Evolutionary conservation across 169 alveolate species (phyloP).

Genomic region (Plasmodium vivax): DNA sequence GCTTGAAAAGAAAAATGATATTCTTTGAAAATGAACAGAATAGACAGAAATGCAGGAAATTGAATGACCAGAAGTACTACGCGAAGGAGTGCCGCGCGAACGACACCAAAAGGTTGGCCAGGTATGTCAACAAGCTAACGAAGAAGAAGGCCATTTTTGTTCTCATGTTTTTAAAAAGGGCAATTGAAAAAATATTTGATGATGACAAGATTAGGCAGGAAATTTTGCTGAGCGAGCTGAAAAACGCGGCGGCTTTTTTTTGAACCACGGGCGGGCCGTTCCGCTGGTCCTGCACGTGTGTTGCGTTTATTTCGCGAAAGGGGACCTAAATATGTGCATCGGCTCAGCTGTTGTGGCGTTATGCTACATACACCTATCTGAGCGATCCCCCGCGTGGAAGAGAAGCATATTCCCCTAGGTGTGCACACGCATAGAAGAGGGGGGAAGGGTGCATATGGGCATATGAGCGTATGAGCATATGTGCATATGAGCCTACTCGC

Average conservation of each 20-base stretch:
- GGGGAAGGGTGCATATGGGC: not conserved
- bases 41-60: conserved; percentile 57
- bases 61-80: conserved; percentile 22
- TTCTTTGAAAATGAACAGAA: conserved; percentile 64
- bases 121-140: conserved; percentile 65
- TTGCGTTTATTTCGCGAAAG: not conserved
- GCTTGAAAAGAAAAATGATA: conserved; percentile 38
- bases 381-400: not conserved
- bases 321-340: not conserved
- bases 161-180: conserved; percentile 47
- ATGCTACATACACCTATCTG: not conserved
- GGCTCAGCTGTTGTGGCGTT: not conserved
- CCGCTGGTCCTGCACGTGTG: not conserved
- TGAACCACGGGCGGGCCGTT: not conserved
- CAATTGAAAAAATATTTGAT: conserved; percentile 65
- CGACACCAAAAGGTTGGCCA: conserved; percentile 34
- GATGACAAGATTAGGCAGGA: conserved; percentile 32
- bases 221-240: conserved; percentile 5
- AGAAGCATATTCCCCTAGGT: not conserved
- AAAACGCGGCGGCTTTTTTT: conserved; percentile 2
- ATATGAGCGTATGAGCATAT: not conserved
- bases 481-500: not conserved
- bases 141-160: conserved; percentile 47
- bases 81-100: conserved; percentile 1
- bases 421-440: not conserved